Evolutionary conservation across 768 basidiomycete genomes (phyloP), one percentile per base, ranked within the genome.

Genomic region (Tephrocybe sp.): DNA sequence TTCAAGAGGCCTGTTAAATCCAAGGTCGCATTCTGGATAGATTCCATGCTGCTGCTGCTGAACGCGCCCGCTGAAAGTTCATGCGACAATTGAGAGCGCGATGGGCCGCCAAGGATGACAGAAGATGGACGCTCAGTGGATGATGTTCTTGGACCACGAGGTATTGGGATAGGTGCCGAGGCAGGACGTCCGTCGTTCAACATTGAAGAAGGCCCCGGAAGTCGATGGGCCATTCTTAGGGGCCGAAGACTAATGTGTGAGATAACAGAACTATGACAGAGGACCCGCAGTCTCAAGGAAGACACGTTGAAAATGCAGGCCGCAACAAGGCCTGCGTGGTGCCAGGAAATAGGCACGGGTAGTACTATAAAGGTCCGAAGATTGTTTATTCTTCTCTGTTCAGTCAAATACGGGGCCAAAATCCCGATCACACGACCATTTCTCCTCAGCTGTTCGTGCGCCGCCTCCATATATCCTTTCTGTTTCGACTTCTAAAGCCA

Each of bases 1-100:
- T 83, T 77, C 6, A 91, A 73, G 53, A 74, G 76, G 41, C 71
- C 70, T 67, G 84, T 83, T 22, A 87, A 69, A 65, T 91, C 87
- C 27, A 86, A 64, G 9, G 79, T 71, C 1, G 60, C 62, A 24
- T 60, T 56, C 24, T 53, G 43, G 22, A 34, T 19, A 3, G 51
- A 16, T 18, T 59, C 60, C 53, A 5, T 34, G 32, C 32, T 60
- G 26, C 35, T 41, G 32, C 55, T 31, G 36, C 25, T 35, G 11
- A 49, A 36, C 34, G 30, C 16, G 42, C 43, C 36, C 37, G 24
- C 16, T 8, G 5, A 22, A 12, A 51, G 15, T 30, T 62, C 61
- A 30, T 48, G 47, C 7, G 52, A 37, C 22, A 49, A 27, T 2
- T 55, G 49, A 12, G 52, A 46, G 28, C 50, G 58, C 25, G 39